Evolutionary conservation across 352 stramenopile genomes (phyloP).

Genomic region (Pythium phragmiticola): DNA sequence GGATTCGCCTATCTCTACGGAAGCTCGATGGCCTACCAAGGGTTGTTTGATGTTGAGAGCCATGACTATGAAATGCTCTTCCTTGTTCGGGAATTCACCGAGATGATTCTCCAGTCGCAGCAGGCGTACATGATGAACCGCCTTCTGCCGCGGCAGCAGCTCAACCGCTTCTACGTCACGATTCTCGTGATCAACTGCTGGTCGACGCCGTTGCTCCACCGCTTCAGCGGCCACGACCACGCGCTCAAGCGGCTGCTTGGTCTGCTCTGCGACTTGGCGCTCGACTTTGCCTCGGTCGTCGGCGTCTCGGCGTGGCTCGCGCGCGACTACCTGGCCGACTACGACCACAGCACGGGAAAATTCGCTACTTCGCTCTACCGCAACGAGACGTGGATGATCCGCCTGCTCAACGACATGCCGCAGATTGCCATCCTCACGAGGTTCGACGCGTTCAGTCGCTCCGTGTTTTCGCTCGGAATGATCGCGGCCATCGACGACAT

Average conservation of each 20-base stretch:
- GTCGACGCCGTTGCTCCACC: constrained; percentile 6
- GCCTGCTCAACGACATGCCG: constrained; percentile 15
- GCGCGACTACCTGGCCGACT: constrained; percentile 5
- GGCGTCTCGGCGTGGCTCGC: constrained; percentile 16
- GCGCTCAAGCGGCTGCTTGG: constrained; percentile 11
- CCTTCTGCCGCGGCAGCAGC: constrained; percentile 9
- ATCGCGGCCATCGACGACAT: constrained; percentile 20
- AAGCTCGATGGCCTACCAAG: not conserved
- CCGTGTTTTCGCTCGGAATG: constrained; percentile 21
- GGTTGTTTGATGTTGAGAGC: constrained; percentile 5
- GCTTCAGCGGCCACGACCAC: not conserved
- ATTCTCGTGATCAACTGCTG: constrained; percentile 29
- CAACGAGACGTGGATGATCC: constrained; percentile 16
- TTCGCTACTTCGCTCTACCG: constrained; percentile 11
- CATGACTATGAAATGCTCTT: constrained; percentile 20
- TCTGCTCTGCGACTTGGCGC: constrained; percentile 17
- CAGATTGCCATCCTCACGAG: constrained; percentile 11
- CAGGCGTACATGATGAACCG: constrained; percentile 25
- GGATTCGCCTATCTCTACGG: not conserved
- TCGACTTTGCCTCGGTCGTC: constrained; percentile 23
- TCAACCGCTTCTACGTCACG: constrained; percentile 24
- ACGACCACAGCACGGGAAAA: not conserved
- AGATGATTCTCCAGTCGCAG: constrained; percentile 12
- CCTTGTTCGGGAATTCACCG: constrained; percentile 9
- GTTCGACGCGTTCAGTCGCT: constrained; percentile 14